Percentiles rank a stretch among this genome's conserved stretches.
Conservation (phyloP, 768 basidiomycete genomes). For the Infundibulicybe gibba region DNA sequence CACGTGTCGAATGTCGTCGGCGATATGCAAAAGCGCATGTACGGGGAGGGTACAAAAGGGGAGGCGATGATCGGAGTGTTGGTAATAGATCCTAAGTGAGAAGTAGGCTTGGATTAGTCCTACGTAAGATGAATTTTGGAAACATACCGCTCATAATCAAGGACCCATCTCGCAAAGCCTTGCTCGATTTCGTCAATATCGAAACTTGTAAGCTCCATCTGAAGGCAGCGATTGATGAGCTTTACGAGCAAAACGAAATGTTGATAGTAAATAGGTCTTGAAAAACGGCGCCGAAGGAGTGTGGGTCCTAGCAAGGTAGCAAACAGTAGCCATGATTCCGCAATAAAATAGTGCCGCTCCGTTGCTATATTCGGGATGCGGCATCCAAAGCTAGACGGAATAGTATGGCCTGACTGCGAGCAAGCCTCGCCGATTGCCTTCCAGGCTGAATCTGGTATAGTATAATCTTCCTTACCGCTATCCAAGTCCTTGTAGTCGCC, state of each 20-base stretch:
- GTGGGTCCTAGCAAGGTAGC: constrained; percentile 18
- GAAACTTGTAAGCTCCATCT: constrained; percentile 18
- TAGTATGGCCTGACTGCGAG: constrained; percentile 19
- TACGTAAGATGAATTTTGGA: neutral
- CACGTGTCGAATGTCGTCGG: constrained; percentile 20
- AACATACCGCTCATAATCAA: constrained; percentile 25
- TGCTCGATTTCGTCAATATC: constrained; percentile 14
- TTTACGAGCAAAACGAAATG: constrained; percentile 33
- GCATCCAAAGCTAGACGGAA: constrained; percentile 23
- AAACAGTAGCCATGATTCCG: constrained; percentile 18
- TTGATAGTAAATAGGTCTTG: constrained; percentile 22
- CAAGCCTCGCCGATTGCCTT: constrained; percentile 28
- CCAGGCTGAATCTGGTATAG: constrained; percentile 22
- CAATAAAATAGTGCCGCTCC: constrained; percentile 16
- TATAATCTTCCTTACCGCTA: constrained; percentile 19
- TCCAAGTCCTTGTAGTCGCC: constrained; percentile 35
- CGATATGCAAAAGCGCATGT: constrained; percentile 30
- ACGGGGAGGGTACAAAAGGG: constrained; percentile 25
- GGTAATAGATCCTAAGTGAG: constrained; percentile 20
- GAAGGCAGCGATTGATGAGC: constrained; percentile 26
- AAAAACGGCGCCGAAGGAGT: constrained; percentile 17
- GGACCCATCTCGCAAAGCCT: constrained; percentile 26
- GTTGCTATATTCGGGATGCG: constrained; percentile 19
- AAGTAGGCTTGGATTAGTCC: neutral
- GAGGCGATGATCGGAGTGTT: constrained; percentile 13